phyloP scores from a whole-genome alignment of 495 filamentous ascomycete genomes.

The Penicillium taxi region DNA sequence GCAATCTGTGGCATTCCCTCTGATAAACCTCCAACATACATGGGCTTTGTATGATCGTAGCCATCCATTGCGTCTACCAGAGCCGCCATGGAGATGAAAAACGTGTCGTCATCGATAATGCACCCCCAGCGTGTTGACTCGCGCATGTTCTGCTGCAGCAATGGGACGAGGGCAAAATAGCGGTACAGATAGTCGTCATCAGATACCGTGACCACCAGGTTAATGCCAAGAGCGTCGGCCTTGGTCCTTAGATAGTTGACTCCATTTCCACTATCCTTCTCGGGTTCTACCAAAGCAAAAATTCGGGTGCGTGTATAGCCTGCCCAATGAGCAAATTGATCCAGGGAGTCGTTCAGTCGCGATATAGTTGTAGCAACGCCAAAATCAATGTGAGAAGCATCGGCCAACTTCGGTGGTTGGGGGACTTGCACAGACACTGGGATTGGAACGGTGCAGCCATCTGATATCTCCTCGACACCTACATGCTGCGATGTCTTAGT shows the following conservation, averaged over 20 bases:
- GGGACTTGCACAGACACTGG: conserved; percentile 32
- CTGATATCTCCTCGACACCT: too few species aligned
- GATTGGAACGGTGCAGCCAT: conserved; percentile 27
- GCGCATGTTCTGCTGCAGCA: conserved; percentile 40
- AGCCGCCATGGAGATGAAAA: conserved; percentile 47
- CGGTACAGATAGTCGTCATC: conserved; percentile 44
- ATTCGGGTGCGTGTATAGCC: conserved; percentile 47
- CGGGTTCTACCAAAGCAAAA: conserved; percentile 47
- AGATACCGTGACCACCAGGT: conserved; percentile 44
- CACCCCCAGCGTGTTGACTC: conserved; percentile 49
- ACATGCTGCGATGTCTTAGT: too few species aligned
- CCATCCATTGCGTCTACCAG: conserved; percentile 38
- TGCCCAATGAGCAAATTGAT: conserved; percentile 55
- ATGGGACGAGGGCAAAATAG: conserved; percentile 52
- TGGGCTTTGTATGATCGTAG: conserved; percentile 39
- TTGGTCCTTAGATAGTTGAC: conserved; percentile 24
- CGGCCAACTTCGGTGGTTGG: conserved; percentile 21
- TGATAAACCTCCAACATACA: conserved; percentile 51
- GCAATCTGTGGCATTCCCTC: conserved; percentile 44
- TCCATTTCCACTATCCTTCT: conserved; percentile 18
- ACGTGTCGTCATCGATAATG: conserved; percentile 66
- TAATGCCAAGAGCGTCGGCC: conserved; percentile 38
- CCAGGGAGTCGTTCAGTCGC: conserved; percentile 48
- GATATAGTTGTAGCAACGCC: conserved; percentile 53
- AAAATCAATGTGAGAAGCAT: conserved; percentile 50